These are phyloP conservation scores for Kalmusia sp. DNA, from an alignment of 2,329 filamentous ascomycete species.

Conservation along the genomic window DNA sequence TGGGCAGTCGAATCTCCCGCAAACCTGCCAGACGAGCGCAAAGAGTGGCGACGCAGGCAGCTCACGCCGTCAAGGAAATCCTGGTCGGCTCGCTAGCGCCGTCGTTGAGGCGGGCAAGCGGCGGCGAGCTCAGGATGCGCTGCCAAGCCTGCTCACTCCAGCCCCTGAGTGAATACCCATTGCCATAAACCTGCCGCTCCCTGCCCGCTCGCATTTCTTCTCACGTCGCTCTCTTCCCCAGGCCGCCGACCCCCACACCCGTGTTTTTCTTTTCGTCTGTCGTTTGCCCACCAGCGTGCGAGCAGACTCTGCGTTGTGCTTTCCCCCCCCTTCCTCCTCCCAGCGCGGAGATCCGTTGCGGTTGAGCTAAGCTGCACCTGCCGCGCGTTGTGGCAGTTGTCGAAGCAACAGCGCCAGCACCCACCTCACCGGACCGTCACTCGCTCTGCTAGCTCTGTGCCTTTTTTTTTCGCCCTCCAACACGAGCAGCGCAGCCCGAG, in stretches of 20 bases:
- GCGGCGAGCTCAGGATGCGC: background rate
- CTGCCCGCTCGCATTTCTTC: constrained; percentile 38
- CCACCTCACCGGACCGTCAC: constrained; percentile 30
- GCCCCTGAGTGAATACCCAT: constrained; percentile 10
- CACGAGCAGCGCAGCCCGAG: background rate
- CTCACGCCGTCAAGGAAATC: constrained; percentile 1
- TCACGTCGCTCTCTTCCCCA: constrained; percentile 37
- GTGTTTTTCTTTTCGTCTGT: constrained; percentile 32
- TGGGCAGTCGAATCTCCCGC: background rate
- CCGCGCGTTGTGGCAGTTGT: constrained; percentile 40
- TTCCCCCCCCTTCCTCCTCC: too few relatives aligned
- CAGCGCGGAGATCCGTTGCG: constrained; percentile 32
- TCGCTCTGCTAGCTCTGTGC: constrained; percentile 27
- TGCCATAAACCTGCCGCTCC: constrained; percentile 33
- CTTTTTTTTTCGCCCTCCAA: background rate
- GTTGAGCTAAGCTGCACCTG: constrained; percentile 22
- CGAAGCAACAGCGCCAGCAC: constrained; percentile 31
- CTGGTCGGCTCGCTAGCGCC: constrained; percentile 3
- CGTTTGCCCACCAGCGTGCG: constrained; percentile 32
- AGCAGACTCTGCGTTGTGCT: constrained; percentile 17
- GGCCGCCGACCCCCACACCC: constrained; percentile 30
- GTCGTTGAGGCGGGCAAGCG: constrained; percentile 6
- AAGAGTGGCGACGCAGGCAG: constrained; percentile 1
- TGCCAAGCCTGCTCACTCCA: constrained; percentile 9
- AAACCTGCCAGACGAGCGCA: background rate